Percentiles rank a stretch among this genome's conserved stretches.
These are phyloP conservation scores for Oxytropis ochrocephala DNA, from an alignment of 306 rosid genomes.

Conservation along the genomic window DNA sequence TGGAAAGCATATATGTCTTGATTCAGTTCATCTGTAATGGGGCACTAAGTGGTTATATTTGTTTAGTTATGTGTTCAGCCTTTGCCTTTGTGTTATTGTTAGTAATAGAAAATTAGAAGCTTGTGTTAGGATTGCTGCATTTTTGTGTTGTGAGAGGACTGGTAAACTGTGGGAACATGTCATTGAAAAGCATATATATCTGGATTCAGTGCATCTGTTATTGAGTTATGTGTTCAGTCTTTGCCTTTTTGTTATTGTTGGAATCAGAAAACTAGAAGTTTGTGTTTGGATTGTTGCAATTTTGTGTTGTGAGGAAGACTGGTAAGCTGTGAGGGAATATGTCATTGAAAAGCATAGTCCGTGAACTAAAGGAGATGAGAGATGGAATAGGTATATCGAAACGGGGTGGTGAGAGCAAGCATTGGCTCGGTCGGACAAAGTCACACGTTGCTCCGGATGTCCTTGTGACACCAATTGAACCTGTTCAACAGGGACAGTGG, in stretches of 20 bases:
- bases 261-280: neutral
- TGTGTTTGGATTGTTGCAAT: conserved; percentile 14
- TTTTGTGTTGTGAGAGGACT: conserved; percentile 24
- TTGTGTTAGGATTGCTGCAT: conserved; percentile 9
- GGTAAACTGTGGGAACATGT: conserved; percentile 38
- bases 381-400: conserved; percentile 55
- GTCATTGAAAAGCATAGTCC: conserved; percentile 56
- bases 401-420: conserved; percentile 49
- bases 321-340: conserved; percentile 30
- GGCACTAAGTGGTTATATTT: neutral
- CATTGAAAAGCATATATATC: conserved; percentile 37
- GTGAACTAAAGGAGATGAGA: conserved; percentile 54
- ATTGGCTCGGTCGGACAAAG: conserved; percentile 44
- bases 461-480: conserved; percentile 14
- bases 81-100: conserved; percentile 9
- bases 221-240: neutral
- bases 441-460: conserved; percentile 64
- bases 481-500: conserved; percentile 55
- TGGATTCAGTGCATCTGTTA: too few relatives aligned
- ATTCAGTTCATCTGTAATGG: neutral
- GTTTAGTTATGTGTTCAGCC: neutral
- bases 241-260: conserved; percentile 4
- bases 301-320: conserved; percentile 23
- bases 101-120: neutral
- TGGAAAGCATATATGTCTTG: neutral